Base-by-base conservation (phyloP, 768 basidiomycete species). In the Antrodiella citrinella region DNA sequence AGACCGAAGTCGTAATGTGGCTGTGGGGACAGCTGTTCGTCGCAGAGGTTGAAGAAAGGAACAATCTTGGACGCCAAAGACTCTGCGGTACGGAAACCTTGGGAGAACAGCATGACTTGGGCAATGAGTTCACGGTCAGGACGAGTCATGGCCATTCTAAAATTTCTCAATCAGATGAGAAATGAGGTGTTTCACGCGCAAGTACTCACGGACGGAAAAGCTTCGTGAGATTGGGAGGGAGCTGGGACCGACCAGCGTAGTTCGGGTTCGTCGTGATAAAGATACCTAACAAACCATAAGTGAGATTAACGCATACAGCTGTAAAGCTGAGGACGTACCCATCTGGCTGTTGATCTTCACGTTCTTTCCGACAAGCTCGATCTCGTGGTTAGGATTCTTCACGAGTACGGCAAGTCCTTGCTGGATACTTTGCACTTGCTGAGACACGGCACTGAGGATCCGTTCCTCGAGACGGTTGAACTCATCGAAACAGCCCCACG, bases 181-280 rank as follows among this genome's bases (percentile, higher is more conserved):
- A 7, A 35, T 35, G 30, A 35, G 30, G 30, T 35, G 30, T 35
- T 35, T 15, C 7, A n/a, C 3, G 23, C 12, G 21, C 10, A 10
- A 18, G 24, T 26, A 78, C 86, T 59, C 58, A 91, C 88, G 90
- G 90, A 64, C 93, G 77, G 78, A 96, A 96, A 21, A 95, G 74
- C 66, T 97, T 93, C 25, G 91, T 90, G 62, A 91, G 68, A 64
- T 91, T 91, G 38, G 90, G 88, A 13, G 89, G 89, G 18, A 91
- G 69, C 48, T 84, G 84, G 12, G 96, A 97, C 52, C 96, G 91
- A 58, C 95, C 96, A 58, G 96, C 96, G 65, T 99, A 99, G 57
- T 92, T 95, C 7, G 96, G 96, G 68, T 99, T 99, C 57, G 91
- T 97, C 4, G 96, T 99, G 59, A 99, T 97, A 73, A 99, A 99